Percentiles rank a stretch among this genome's conserved stretches.
phyloP scores from a whole-genome alignment of 1,139 yeast genomes.

The Sugiyamaella grinbergsii region DNA sequence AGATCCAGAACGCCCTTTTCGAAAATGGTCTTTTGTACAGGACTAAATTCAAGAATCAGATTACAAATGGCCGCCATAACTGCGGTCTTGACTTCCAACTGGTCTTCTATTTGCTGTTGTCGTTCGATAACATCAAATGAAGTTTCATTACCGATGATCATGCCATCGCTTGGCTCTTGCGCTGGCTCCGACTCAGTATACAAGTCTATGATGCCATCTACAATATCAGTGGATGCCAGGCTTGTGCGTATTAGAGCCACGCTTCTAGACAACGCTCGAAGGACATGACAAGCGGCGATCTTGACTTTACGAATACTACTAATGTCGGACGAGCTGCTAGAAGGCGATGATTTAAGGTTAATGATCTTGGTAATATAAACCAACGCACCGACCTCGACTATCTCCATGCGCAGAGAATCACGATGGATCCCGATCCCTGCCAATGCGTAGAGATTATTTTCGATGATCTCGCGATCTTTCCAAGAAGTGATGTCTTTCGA shows the following conservation, averaged over 20 bases:
- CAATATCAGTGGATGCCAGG: conserved; percentile 58
- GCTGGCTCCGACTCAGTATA: conserved; percentile 32
- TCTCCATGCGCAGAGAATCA: conserved; percentile 40
- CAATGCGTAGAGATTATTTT: conserved; percentile 38
- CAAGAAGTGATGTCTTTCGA: conserved; percentile 27
- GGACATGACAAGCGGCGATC: conserved; percentile 54
- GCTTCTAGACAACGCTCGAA: conserved; percentile 75
- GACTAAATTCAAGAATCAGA: conserved; percentile 76
- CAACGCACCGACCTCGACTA: conserved; percentile 41
- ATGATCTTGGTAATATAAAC: conserved; percentile 36
- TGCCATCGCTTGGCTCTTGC: conserved; percentile 33
- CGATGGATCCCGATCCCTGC: conserved; percentile 43
- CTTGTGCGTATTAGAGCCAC: conserved; percentile 69
- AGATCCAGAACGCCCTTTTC: conserved; percentile 57
- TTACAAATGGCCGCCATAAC: conserved; percentile 74
- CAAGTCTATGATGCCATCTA: conserved; percentile 51
- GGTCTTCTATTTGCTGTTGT: conserved; percentile 35
- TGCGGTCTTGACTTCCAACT: conserved; percentile 56
- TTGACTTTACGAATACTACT: conserved; percentile 35
- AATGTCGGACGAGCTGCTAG: conserved; percentile 20
- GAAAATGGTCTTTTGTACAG: conserved; percentile 60
- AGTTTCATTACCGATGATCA: conserved; percentile 21
- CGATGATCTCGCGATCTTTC: conserved; percentile 33
- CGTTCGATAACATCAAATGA: conserved; percentile 24
- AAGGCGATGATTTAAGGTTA: conserved; percentile 24